phyloP scores from a whole-genome alignment of 164 flowering plant genomes.

The Nelumbo lutea region DNA sequence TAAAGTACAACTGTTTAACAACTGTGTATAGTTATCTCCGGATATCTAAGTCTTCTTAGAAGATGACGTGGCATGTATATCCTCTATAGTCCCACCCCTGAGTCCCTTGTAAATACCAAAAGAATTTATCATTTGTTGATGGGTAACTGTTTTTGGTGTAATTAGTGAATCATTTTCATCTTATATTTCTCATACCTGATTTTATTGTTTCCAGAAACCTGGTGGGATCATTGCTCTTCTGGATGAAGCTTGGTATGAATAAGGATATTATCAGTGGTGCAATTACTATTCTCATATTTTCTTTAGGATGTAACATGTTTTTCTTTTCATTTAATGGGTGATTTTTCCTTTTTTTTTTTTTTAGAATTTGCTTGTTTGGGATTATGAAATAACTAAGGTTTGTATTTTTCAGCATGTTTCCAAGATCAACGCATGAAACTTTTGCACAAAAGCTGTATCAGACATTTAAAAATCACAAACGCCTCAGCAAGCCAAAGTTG shows the following conservation, averaged over 20 bases:
- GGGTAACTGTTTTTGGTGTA: neutral
- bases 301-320: neutral
- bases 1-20: too few relatives aligned
- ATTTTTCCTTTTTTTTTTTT: neutral
- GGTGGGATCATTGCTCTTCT: conserved; percentile 96
- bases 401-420: conserved; percentile 81
- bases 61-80: too few relatives aligned
- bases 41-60: too few relatives aligned
- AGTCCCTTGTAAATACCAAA: too few relatives aligned
- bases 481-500: conserved; percentile 93
- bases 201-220: conserved; percentile 66
- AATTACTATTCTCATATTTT: neutral
- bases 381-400: conserved; percentile 16
- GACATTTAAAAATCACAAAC: conserved; percentile 79
- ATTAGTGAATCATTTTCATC: neutral
- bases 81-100: too few relatives aligned
- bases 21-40: too few relatives aligned
- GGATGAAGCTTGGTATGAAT: conserved; percentile 96
- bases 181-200: conserved; percentile 3
- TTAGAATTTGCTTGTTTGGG: conserved; percentile 9
- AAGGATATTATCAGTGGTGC: conserved; percentile 2
- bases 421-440: conserved; percentile 97
- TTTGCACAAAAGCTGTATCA: conserved; percentile 94
- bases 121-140: too few relatives aligned
- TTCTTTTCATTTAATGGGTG: neutral